Base-by-base conservation (phyloP, 2,329 filamentous ascomycete genomes). In the Fusarium marasasianum region DNA sequence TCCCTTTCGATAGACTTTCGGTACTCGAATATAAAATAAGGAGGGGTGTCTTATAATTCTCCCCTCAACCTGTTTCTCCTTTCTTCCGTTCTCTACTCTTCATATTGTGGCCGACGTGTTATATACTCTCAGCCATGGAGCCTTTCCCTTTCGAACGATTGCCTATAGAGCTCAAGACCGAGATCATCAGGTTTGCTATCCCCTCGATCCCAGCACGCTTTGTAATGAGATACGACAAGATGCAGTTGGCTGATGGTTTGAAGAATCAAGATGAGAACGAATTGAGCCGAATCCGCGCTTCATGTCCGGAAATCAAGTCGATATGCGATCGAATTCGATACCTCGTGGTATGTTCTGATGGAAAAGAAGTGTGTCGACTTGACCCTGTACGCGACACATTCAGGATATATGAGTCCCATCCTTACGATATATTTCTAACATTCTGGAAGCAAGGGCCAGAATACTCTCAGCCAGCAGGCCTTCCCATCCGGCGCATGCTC, bases 391-490 rank as follows among this genome's bases (percentile, higher is more conserved):
- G 13, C 6, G 50, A 53, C 13, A 26, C 13, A 20, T 26, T 37
- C 15, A 3, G 20, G 11, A 17, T 50, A 2, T 13, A 6, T n/a
- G 20, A 18, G 18, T 6, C 15, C 9, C 3, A 18, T 13, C 20
- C 29, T 50, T 15, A 1, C 33, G 3, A 35, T 3, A 35, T 35
- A 35, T 1, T 1, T 35, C 33, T 3, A 35, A 35, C 3, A 18
- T 3, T 8, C n/a, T 13, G 2, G 4, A 4, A 35, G 6, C 3
- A 11, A 53, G 9, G 3, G 17, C 6, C 4, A 4, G 12, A 26
- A 26, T 15, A 8, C 17, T 53, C 18, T 6, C 3, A 20, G 4
- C 4, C 6, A 26, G 33, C 6, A 26, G 17, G 3, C 6, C 12
- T 15, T 53, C 50, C 50, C 6, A 37, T 53, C 31, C 31, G 50